Conservation (phyloP, 805 yeast species). For the Saturnispora zaruensis region DNA sequence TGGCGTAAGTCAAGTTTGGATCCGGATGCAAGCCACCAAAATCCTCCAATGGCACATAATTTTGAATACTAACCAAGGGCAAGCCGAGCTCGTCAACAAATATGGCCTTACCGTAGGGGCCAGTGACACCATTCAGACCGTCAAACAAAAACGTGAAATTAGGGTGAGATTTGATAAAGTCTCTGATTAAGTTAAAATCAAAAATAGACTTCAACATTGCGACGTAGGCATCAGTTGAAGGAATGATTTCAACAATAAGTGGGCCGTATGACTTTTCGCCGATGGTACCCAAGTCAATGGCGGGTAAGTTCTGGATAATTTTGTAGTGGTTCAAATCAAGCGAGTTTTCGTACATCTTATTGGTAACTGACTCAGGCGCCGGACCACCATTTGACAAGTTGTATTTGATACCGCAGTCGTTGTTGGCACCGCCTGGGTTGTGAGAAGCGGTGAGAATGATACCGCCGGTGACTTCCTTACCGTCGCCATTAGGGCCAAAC, state of each 20-base stretch:
- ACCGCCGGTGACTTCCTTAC: slow-evolving; percentile 72
- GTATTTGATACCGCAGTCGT: slow-evolving; percentile 93
- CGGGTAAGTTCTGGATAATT: slow-evolving; percentile 47
- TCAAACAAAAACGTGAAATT: slow-evolving; percentile 77
- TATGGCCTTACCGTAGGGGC: slow-evolving; percentile 85
- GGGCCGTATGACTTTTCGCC: slow-evolving; percentile 50
- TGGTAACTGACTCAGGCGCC: slow-evolving; percentile 91
- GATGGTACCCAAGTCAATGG: slow-evolving; percentile 51
- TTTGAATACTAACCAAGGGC: slow-evolving; percentile 63
- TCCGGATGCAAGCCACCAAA: slow-evolving; percentile 98
- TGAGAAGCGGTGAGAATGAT: slow-evolving; percentile 94
- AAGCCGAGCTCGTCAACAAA: slow-evolving; percentile 81
- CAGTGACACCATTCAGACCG: slow-evolving; percentile 91
- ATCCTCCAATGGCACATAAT: slow-evolving; percentile 72
- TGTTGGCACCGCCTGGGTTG: slow-evolving; percentile 93
- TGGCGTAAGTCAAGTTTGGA: slow-evolving; percentile 93
- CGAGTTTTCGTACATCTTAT: slow-evolving; percentile 71
- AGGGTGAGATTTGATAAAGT: slow-evolving; percentile 49
- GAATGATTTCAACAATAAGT: slow-evolving; percentile 71
- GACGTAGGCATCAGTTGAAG: slow-evolving; percentile 72
- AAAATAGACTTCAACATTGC: slow-evolving; percentile 74
- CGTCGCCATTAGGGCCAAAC: slow-evolving; percentile 28
- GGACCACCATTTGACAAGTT: slow-evolving; percentile 96
- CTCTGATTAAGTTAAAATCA: slow-evolving; percentile 73
- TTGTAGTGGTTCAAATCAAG: slow-evolving; percentile 52